A percentile compares a stretch with the other conserved stretches of the same genome.
These are phyloP conservation scores for Suillus clintonianus DNA, from an alignment of 768 basidiomycete species.

Conservation along the genomic window DNA sequence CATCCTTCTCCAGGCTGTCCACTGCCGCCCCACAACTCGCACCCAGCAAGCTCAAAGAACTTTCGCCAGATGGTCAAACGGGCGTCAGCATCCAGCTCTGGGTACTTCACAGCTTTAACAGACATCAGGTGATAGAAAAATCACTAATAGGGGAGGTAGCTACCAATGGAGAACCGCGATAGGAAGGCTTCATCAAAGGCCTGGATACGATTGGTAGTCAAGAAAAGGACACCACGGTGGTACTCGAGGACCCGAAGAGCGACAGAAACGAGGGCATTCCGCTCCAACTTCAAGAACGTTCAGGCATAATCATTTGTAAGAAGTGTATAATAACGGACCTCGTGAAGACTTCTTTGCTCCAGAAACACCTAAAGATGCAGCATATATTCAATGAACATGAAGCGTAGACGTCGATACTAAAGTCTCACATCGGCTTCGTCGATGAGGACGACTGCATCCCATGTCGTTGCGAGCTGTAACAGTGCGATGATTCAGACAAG, in stretches of 20 bases:
- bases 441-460: constrained; percentile 61
- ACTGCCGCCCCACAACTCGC: constrained; percentile 9
- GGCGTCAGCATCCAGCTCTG: constrained; percentile 23
- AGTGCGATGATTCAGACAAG: constrained; percentile 33
- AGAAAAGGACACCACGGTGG: constrained; percentile 60
- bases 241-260: constrained; percentile 64
- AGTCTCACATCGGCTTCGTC: constrained; percentile 41
- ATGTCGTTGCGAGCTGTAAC: constrained; percentile 56
- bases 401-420: not conserved
- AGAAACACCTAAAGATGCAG: constrained; percentile 63
- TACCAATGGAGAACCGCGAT: constrained; percentile 61
- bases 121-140: not conserved
- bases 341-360: constrained; percentile 64
- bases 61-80: constrained; percentile 27
- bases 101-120: constrained; percentile 24
- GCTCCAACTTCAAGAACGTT: constrained; percentile 37
- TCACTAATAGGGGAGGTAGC: not conserved
- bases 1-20: not conserved
- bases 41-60: constrained; percentile 24
- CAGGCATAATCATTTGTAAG: not conserved
- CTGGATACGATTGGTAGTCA: constrained; percentile 43
- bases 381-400: not conserved
- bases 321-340: constrained; percentile 21
- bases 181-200: constrained; percentile 68
- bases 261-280: constrained; percentile 75